Evolutionary conservation across 257 asterid species (phyloP), one percentile per base, ranked within the genome.

Genomic region (Ehretia macrophylla): DNA sequence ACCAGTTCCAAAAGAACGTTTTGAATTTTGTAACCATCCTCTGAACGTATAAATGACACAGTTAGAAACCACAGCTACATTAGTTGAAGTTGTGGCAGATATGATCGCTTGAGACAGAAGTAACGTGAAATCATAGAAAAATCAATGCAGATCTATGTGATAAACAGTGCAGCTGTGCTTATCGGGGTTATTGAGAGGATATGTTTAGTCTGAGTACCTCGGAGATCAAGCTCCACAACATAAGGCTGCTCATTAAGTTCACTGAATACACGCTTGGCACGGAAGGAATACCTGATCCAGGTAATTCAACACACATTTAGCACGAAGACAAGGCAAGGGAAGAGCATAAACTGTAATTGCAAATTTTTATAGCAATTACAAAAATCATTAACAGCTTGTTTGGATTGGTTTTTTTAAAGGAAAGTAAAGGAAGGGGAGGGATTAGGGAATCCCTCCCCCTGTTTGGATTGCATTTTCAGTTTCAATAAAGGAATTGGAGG

Each of bases 171-270:
- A 1, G 3, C 47, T 42, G 47, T 42, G 16, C 47, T 27, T 10
- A 42, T 42, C 12, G 8, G 47, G 16, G 16, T 10, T 42, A 42
- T 14, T 42, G 47, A 40, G 55, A 45, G 3, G 22, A 35, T 38
- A 21, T 39, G 57, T 40, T 17, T 46, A 27, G 61, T 16, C 42
- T 5, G 47, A 20, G 62, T 72, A 86, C 96, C 97, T 75, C 96
- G 84, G 74, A 79, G 99, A 83, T 92, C 99, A 70, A 92, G 97
- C 85, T 92, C 99, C 69, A 92, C 99, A 1, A 88, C 90, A 78
- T 65, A 84, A 37, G 95, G 95, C 65, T 78, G 69, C 77, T 92
- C 97, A 67, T 77, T 82, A 47, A 88, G 96, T 62, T 86, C 82
- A 53, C 74, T 55, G 50, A 92, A 85, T 64, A 92, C 66, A 57